Evolutionary conservation across 2,329 filamentous ascomycete genomes (phyloP), one percentile per base, ranked within the genome.

Genomic region (Periconia digitata): DNA sequence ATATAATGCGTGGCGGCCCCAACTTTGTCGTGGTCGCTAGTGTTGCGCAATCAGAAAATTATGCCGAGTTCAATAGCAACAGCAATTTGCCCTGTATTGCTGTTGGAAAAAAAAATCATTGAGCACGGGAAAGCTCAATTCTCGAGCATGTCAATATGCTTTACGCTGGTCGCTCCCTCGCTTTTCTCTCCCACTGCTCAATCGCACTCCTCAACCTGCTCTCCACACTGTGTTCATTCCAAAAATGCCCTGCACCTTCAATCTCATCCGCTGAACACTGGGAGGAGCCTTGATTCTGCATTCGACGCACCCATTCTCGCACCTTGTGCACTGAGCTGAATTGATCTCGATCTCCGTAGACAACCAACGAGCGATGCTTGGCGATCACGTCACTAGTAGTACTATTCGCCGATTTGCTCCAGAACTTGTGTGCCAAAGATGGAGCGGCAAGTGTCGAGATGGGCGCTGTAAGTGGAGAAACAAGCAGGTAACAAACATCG

Each of bases 271-370:
- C 72, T 21, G 57, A 55, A 50, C 81, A 78, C 8, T 51, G 46
- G 13, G 50, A 50, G 3, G 48, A 56, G 8, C 56, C 34, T 4
- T 61, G 63, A 4, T 45, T 65, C 16, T 71, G 67, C 38, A 92
- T 71, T 50, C 75, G 78, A 35, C 74, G 72, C 8, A 76, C 76
- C 92, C 92, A 96, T 1, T 76, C 72, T 10, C 81, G 78, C 57
- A 92, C 75, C 67, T 83, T 88, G 49, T 77, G 79, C 3, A 75
- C 76, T 1, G 85, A 81, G 1, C 89, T 85, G 55, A 96, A 95
- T 0, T 79, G 72, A 67, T 97, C 92, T 3, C 80, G 76, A 43
- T 86, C 83, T 1, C 92, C 92, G 62, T 85, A 95, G 0, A 95
- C 70, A 0, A 83, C 85, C 27, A 96, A 67, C 0, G 86, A 86